These are phyloP conservation scores for Metrosideros polymorpha DNA, from an alignment of 441 rosid species.

Conservation along the genomic window DNA sequence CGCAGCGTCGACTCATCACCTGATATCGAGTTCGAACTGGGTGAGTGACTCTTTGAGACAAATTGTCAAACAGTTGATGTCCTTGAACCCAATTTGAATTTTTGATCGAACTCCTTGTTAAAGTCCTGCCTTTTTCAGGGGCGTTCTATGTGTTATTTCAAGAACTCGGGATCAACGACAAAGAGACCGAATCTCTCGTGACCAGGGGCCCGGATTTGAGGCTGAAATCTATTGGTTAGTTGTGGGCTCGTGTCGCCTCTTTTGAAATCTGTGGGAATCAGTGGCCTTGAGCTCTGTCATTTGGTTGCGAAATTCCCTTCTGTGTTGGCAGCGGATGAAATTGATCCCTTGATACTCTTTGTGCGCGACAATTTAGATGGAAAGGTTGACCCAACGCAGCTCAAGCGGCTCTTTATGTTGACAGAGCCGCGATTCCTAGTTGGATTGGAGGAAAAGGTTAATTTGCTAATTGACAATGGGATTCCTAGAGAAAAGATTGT, in stretches of 20 bases:
- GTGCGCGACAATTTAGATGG: constrained; percentile 29
- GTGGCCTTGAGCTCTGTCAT: constrained; percentile 26
- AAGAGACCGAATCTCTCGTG: constrained; percentile 25
- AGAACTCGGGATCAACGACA: constrained; percentile 33
- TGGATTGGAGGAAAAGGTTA: constrained; percentile 52
- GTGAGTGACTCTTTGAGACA: constrained; percentile 17
- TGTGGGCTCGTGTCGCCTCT: constrained; percentile 24
- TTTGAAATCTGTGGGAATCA: constrained; percentile 40
- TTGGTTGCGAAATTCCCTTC: constrained; percentile 41
- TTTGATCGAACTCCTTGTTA: neutral
- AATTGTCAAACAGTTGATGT: neutral
- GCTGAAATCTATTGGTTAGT: constrained; percentile 15
- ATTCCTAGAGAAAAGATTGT: constrained; percentile 43
- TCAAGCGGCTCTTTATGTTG: constrained; percentile 39
- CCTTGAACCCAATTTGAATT: neutral
- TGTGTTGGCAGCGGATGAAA: constrained; percentile 41
- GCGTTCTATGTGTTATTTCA: constrained; percentile 26
- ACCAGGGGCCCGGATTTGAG: constrained; percentile 32
- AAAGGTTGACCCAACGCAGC: constrained; percentile 38
- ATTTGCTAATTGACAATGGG: constrained; percentile 34
- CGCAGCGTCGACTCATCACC: neutral
- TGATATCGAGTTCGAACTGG: neutral
- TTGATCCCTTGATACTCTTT: constrained; percentile 30
- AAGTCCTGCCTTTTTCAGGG: constrained; percentile 25
- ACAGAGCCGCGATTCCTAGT: constrained; percentile 33